Evolutionary conservation across 352 stramenopile species (phyloP).

Genomic region (Phytophthora macrochlamydospora): DNA sequence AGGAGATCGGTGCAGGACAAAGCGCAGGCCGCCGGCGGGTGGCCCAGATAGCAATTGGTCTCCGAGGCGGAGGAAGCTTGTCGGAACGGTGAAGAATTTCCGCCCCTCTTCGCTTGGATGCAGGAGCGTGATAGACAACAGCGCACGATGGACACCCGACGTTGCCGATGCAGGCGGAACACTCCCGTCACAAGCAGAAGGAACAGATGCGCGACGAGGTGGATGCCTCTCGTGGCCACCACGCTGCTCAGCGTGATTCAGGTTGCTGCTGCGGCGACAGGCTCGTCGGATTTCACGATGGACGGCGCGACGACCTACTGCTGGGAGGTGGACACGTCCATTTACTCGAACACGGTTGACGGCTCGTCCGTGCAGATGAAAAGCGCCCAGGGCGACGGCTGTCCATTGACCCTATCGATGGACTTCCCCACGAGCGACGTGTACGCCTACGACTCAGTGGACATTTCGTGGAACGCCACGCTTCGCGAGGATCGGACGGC

Average conservation of each 20-base stretch:
- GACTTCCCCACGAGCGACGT: slow-evolving; percentile 43
- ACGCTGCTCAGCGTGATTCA: slow-evolving; percentile 21
- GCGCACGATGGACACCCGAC: slow-evolving; percentile 10
- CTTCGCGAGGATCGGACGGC: slow-evolving; percentile 40
- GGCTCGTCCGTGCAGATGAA: slow-evolving; percentile 38
- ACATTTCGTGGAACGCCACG: slow-evolving; percentile 71
- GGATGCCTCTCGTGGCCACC: slow-evolving; percentile 7
- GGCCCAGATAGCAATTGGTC: slow-evolving; percentile 25
- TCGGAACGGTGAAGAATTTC: slow-evolving; percentile 15
- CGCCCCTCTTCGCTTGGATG: slow-evolving; percentile 8
- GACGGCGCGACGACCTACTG: slow-evolving; percentile 64
- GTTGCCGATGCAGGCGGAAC: slow-evolving; percentile 12
- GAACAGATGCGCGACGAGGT: slow-evolving; percentile 11
- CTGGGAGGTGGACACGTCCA: slow-evolving; percentile 60
- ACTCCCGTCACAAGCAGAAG: slow-evolving; percentile 4
- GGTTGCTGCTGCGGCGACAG: slow-evolving; percentile 13
- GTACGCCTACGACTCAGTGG: slow-evolving; percentile 62
- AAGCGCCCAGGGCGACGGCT: slow-evolving; percentile 49
- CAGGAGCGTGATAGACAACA: slow-evolving; percentile 17
- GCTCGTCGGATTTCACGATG: slow-evolving; percentile 27
- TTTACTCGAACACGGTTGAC: slow-evolving; percentile 58
- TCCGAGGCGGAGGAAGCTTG: slow-evolving; percentile 17
- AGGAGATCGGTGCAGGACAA: slow-evolving; percentile 22
- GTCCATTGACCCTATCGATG: slow-evolving; percentile 57
- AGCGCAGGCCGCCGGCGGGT: slow-evolving; percentile 10